These are phyloP conservation scores for Juglanconis juglandina DNA, from an alignment of 2,329 filamentous ascomycete species.

Conservation along the genomic window DNA sequence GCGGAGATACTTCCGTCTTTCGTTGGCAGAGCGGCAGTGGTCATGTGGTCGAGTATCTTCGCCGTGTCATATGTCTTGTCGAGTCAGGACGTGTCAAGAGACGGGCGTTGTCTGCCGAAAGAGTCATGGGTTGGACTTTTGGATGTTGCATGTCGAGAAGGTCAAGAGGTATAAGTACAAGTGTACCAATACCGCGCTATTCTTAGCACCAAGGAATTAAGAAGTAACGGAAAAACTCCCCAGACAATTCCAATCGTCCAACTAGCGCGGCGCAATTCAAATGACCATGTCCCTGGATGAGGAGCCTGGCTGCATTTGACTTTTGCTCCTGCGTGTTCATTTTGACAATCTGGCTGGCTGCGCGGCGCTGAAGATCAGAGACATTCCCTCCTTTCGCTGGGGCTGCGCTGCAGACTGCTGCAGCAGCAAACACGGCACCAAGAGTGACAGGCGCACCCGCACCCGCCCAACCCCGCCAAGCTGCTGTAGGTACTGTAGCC, in stretches of 20 bases:
- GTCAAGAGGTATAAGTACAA: not conserved
- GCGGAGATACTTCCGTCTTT: too few species aligned
- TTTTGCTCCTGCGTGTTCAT: too few species aligned
- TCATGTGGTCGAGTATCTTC: not conserved
- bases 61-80: not conserved
- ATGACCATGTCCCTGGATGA: too few species aligned
- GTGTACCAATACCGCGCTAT: not conserved
- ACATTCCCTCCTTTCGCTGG: too few species aligned
- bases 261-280: not conserved
- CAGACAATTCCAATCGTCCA: not conserved
- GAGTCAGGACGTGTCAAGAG: not conserved
- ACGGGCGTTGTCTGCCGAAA: not conserved
- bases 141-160: too few species aligned
- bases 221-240: not conserved
- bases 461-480: constrained; percentile 5
- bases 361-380: too few species aligned
- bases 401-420: not conserved
- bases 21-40: not conserved
- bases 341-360: too few species aligned
- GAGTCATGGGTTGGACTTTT: not conserved
- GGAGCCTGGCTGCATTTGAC: too few species aligned
- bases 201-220: not conserved
- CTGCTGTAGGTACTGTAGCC: not conserved
- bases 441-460: not conserved
- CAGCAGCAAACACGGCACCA: not conserved